phyloP scores from a whole-genome alignment of 2,329 filamentous ascomycete genomes.

The Xylariaceae sp. region DNA sequence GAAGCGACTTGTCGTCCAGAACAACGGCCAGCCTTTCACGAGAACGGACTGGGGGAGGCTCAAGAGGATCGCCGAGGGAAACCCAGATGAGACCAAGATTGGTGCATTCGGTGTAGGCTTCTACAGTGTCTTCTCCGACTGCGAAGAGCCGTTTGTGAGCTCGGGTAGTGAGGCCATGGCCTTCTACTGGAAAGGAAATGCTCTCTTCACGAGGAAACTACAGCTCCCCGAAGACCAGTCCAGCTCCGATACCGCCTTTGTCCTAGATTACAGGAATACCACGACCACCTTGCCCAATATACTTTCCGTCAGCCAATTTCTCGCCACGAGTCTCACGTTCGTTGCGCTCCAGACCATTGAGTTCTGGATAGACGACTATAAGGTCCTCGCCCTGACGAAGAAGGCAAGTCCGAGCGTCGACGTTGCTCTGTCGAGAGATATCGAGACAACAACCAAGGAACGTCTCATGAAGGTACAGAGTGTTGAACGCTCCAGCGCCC shows the following conservation, averaged over 20 bases:
- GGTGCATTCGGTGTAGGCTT: constrained; percentile 97
- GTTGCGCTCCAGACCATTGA: constrained; percentile 83
- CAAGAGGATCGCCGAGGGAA: constrained; percentile 97
- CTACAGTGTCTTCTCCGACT: constrained; percentile 97
- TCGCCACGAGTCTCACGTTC: constrained; percentile 93
- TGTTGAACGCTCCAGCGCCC: constrained; percentile 80
- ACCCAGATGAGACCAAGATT: constrained; percentile 98
- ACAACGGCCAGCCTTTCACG: constrained; percentile 82
- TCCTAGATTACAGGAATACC: constrained; percentile 85
- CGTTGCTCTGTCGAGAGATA: constrained; percentile 66
- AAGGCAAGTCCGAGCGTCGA: constrained; percentile 72
- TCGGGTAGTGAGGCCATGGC: constrained; percentile 92
- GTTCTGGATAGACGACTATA: constrained; percentile 83
- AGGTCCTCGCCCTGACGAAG: constrained; percentile 71
- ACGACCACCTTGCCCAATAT: constrained; percentile 82
- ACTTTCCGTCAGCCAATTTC: constrained; percentile 79
- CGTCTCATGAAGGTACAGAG: constrained; percentile 77
- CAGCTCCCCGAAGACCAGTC: constrained; percentile 61
- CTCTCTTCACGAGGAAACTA: constrained; percentile 83
- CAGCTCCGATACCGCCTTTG: constrained; percentile 75
- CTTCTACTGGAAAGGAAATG: constrained; percentile 99
- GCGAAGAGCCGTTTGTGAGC: constrained; percentile 93
- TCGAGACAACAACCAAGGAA: constrained; percentile 77
- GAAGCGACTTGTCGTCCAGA: constrained; percentile 80
- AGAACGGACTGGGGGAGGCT: constrained; percentile 87